Evolutionary conservation across 805 yeast species (phyloP).

Genomic region (Kodamaea restingae): DNA sequence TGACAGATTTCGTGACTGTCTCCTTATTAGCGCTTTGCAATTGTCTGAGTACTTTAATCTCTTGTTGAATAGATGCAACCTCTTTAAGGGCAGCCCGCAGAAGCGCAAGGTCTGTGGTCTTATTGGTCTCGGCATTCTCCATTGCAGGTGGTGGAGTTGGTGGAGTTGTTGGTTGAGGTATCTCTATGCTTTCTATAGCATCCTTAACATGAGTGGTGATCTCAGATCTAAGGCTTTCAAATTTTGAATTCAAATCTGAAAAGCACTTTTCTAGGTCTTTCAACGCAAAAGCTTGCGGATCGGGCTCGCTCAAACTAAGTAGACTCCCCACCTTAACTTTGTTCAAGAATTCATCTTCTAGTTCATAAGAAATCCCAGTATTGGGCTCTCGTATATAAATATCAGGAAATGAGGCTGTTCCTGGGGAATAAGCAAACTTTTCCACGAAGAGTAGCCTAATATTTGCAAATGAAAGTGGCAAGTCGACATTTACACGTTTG

Average conservation of each 20-base stretch:
- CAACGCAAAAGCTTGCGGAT: conserved; percentile 15
- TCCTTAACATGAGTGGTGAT: conserved; percentile 17
- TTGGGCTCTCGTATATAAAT: conserved; percentile 65
- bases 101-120: neutral
- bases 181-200: conserved; percentile 19
- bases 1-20: conserved; percentile 40
- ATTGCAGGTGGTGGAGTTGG: conserved; percentile 10
- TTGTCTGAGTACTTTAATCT: conserved; percentile 57
- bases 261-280: conserved; percentile 19
- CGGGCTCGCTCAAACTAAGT: conserved; percentile 54
- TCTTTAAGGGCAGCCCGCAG: conserved; percentile 16
- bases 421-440: conserved; percentile 80
- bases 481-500: conserved; percentile 46
- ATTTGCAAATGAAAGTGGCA: conserved; percentile 49
- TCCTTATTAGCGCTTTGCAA: conserved; percentile 44
- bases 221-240: conserved; percentile 14
- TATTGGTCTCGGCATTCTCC: neutral
- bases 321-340: conserved; percentile 61
- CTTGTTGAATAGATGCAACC: conserved; percentile 48
- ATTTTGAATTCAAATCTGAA: conserved; percentile 14
- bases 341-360: conserved; percentile 62
- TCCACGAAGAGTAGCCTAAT: conserved; percentile 76
- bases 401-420: conserved; percentile 67
- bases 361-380: conserved; percentile 65
- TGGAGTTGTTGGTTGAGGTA: conserved; percentile 15